These are phyloP conservation scores for Boletellus deceptivus DNA, from an alignment of 1,284 basidiomycete genomes.

Conservation along the genomic window DNA sequence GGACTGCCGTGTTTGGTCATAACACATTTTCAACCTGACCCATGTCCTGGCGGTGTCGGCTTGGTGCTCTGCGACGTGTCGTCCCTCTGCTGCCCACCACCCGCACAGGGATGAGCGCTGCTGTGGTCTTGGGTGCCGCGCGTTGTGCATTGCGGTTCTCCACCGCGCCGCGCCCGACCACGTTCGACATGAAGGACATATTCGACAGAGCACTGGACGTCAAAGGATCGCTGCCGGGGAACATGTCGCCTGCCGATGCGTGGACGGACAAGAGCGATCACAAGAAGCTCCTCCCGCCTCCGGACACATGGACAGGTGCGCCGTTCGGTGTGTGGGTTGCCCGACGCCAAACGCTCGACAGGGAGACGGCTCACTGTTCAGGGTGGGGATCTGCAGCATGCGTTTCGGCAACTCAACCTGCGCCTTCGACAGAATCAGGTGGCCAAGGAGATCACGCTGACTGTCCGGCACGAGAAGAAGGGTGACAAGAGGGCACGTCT, in stretches of 20 bases:
- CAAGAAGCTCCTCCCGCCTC: slow-evolving; percentile 24
- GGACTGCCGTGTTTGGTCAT: slow-evolving; percentile 19
- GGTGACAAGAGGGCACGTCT: slow-evolving; percentile 36
- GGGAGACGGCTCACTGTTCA: slow-evolving; percentile 42
- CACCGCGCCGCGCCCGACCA: not conserved
- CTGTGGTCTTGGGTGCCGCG: slow-evolving; percentile 3
- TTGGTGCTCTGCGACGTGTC: slow-evolving; percentile 16
- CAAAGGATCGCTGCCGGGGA: slow-evolving; percentile 11
- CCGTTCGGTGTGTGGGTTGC: not conserved
- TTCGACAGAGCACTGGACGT: slow-evolving; percentile 17
- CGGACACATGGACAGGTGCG: slow-evolving; percentile 32
- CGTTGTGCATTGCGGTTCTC: slow-evolving; percentile 11
- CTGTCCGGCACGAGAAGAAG: slow-evolving; percentile 59
- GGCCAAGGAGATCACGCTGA: slow-evolving; percentile 44
- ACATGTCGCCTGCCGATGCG: slow-evolving; percentile 31
- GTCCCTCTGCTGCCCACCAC: not conserved
- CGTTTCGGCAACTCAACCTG: slow-evolving; percentile 49
- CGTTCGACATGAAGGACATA: slow-evolving; percentile 17
- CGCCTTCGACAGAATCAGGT: slow-evolving; percentile 60
- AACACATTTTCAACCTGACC: slow-evolving; percentile 9
- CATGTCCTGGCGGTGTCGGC: slow-evolving; percentile 27
- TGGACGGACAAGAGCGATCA: slow-evolving; percentile 38
- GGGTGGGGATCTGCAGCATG: slow-evolving; percentile 35
- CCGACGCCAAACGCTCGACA: slow-evolving; percentile 22
- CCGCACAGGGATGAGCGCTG: not conserved